Conservation (phyloP, 345 rosid genomes). For the Trapa bicornis region DNA sequence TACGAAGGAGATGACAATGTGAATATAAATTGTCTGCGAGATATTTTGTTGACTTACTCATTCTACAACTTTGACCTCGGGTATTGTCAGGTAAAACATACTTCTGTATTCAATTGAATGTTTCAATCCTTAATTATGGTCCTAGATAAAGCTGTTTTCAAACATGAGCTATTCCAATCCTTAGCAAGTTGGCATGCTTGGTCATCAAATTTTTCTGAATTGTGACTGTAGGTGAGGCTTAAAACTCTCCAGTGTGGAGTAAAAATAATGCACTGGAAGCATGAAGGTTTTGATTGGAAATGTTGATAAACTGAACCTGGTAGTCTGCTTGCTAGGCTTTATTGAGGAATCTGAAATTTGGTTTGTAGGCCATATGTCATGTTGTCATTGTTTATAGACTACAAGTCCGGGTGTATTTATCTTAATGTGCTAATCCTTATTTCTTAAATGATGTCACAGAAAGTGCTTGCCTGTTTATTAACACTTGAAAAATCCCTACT, state of each 20-base stretch:
- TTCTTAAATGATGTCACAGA: not conserved
- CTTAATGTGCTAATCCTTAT: not conserved
- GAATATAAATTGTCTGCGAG: slow-evolving; percentile 64
- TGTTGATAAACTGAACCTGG: not conserved
- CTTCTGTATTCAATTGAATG: not conserved
- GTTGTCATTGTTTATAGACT: not conserved
- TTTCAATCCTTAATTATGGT: not conserved
- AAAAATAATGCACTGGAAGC: not conserved
- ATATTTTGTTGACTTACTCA: slow-evolving; percentile 80
- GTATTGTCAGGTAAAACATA: slow-evolving; percentile 78
- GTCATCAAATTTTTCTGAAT: not conserved
- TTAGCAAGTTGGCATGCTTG: not conserved
- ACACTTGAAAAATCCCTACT: no score
- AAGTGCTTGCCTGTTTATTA: no score
- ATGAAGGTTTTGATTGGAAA: not conserved
- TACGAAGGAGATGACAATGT: slow-evolving; percentile 89
- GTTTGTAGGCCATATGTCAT: not conserved
- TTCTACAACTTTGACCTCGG: slow-evolving; percentile 97
- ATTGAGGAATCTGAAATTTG: not conserved
- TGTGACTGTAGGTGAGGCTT: not conserved
- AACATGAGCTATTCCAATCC: not conserved
- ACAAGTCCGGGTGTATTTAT: not conserved
- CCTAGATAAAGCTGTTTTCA: not conserved
- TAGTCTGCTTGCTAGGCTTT: not conserved
- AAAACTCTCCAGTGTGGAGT: not conserved